Percentiles rank a stretch among this genome's conserved stretches.
Evolutionary conservation across 768 basidiomycete species (phyloP).

Genomic region (Kwoniella europaea): DNA sequence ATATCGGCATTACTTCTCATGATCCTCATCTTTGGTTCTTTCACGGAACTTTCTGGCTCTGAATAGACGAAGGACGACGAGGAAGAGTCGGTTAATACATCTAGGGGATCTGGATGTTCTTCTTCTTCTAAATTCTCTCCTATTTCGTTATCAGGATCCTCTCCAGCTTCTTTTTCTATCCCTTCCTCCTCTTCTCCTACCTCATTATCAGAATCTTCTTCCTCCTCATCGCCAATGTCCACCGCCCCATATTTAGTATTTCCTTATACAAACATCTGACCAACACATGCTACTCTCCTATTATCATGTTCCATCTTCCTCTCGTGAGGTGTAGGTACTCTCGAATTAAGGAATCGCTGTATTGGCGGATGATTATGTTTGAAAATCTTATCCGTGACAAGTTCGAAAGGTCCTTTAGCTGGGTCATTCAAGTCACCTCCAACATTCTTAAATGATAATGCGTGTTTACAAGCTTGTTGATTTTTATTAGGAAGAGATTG

Average conservation of each 20-base stretch:
- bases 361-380: not conserved
- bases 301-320: not conserved
- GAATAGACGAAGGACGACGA: too few relatives aligned
- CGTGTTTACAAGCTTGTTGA: not conserved
- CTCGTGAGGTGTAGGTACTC: not conserved
- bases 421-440: not conserved
- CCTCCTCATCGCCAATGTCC: not conserved
- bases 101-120: too few relatives aligned
- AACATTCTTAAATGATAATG: not conserved
- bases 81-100: too few relatives aligned
- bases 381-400: not conserved
- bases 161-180: not conserved
- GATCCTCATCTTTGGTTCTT: too few relatives aligned
- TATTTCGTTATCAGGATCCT: not conserved
- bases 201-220: not conserved
- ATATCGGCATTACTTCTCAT: too few relatives aligned
- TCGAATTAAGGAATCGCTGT: not conserved
- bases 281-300: too few relatives aligned
- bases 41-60: too few relatives aligned
- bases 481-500: not conserved
- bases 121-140: not conserved
- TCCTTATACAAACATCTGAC: too few relatives aligned
- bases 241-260: too few relatives aligned
- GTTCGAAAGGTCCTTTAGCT: not conserved
- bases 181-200: not conserved